Percentiles rank a stretch among this genome's conserved stretches.
Evolutionary conservation across 306 rosid species (phyloP).

Genomic region (Dryas alaskensis): DNA sequence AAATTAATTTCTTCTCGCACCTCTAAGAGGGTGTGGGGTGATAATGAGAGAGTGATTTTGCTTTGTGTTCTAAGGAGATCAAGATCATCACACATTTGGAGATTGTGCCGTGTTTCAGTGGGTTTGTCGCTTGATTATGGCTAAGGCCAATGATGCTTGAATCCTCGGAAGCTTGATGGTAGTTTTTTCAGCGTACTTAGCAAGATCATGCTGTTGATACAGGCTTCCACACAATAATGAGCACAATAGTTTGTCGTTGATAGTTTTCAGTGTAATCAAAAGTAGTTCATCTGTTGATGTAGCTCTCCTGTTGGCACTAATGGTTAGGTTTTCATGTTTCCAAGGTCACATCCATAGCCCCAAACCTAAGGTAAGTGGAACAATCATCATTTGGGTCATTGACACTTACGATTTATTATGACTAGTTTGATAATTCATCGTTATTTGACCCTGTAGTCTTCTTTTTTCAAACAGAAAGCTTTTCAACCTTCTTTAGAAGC

Average conservation of each 20-base stretch:
- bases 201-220: conserved; percentile 25
- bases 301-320: conserved; percentile 36
- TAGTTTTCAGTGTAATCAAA: conserved; percentile 28
- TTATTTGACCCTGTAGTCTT: conserved; percentile 28
- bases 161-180: conserved; percentile 41
- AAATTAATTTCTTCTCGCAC: conserved; percentile 72
- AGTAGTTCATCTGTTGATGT: conserved; percentile 42
- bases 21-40: conserved; percentile 96
- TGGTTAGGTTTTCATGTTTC: conserved; percentile 86
- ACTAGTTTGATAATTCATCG: conserved; percentile 18
- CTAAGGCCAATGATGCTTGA: conserved; percentile 50
- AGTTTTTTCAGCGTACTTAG: conserved; percentile 14
- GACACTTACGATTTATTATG: conserved; percentile 11
- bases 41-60: conserved; percentile 53
- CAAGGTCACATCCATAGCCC: conserved; percentile 42
- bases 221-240: conserved; percentile 46
- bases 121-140: conserved; percentile 95
- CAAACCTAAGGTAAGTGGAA: conserved; percentile 66
- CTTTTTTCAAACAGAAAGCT: conserved; percentile 54
- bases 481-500: conserved; percentile 47
- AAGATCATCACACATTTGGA: conserved; percentile 82
- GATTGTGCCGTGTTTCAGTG: conserved; percentile 88
- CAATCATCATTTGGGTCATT: conserved; percentile 14
- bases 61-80: conserved; percentile 61
- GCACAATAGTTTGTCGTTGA: conserved; percentile 28